phyloP scores from a whole-genome alignment of 805 yeast genomes.

The Wickerhamiella shivajii region DNA sequence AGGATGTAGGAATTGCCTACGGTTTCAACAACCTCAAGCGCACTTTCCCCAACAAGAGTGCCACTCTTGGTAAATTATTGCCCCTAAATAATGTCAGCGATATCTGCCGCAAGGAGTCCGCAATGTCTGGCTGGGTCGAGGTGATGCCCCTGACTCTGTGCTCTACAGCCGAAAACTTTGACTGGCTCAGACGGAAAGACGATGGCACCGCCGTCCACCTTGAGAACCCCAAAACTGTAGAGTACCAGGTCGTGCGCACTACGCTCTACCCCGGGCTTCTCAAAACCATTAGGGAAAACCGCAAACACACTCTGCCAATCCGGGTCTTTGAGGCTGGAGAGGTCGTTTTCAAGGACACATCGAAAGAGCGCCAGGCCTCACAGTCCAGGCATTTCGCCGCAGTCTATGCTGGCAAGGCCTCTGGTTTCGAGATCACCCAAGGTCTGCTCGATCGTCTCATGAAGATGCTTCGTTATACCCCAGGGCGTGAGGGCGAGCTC shows the following conservation, averaged over 20 bases:
- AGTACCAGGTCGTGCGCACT: slow-evolving; percentile 96
- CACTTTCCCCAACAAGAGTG: slow-evolving; percentile 65
- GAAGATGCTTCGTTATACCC: slow-evolving; percentile 86
- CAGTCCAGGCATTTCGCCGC: slow-evolving; percentile 95
- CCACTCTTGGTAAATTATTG: slow-evolving; percentile 69
- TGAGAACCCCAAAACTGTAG: slow-evolving; percentile 92
- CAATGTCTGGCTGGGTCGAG: slow-evolving; percentile 93
- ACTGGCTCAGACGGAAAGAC: slow-evolving; percentile 60
- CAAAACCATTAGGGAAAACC: slow-evolving; percentile 90
- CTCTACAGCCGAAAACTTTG: slow-evolving; percentile 94
- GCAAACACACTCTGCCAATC: slow-evolving; percentile 89
- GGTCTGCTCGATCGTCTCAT: slow-evolving; percentile 88
- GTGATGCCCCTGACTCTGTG: slow-evolving; percentile 91
- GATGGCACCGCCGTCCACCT: slow-evolving; percentile 64
- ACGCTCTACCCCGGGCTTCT: slow-evolving; percentile 85
- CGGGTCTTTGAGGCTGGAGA: slow-evolving; percentile 93
- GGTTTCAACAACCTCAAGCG: slow-evolving; percentile 82
- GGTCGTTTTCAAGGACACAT: slow-evolving; percentile 68
- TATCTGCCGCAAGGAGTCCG: slow-evolving; percentile 75
- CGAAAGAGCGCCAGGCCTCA: slow-evolving; percentile 73
- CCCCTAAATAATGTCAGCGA: slow-evolving; percentile 86
- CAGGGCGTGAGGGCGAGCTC: slow-evolving; percentile 50
- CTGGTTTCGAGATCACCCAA: slow-evolving; percentile 89
- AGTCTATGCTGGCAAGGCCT: slow-evolving; percentile 81
- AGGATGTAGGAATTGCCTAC: slow-evolving; percentile 92